Evolutionary conservation across 441 rosid species (phyloP), one percentile per base, ranked within the genome.

Genomic region (Rhodomyrtus psidioides): DNA sequence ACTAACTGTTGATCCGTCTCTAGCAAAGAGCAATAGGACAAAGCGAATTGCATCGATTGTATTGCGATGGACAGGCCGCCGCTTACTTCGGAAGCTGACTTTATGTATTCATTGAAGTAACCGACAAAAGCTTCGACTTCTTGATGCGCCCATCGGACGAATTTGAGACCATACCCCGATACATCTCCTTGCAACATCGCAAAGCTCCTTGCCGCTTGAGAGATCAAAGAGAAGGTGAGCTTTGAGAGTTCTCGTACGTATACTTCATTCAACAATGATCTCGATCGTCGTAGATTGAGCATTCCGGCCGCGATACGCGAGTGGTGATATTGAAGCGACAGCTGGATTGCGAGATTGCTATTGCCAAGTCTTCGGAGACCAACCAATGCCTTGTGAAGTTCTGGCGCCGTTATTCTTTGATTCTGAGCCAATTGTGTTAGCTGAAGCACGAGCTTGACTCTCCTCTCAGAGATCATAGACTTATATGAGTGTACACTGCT

Each of bases 181-280:
- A 90, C 86, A 82, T 92, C 94, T 86, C 95, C 94, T 74, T 87
- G 86, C 82, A 94, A 86, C 94, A 90, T 87, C 54, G 56, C 87
- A 87, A 90, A 93, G 88, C 94, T 91, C 89, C 87, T 90, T 83
- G 94, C 94, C 59, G 95, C 94, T 90, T 93, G 96, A 86, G 93
- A 93, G 86, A 94, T 91, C 91, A 89, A 83, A 70, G 95, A 93
- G 87, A 93, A 94, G 14, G 93, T 89, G 58, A 92, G 89, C 87
- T 89, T 94, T 0, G 93, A 88, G 56, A 94, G 92, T 86, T 93
- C 93, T 86, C 87, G 90, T 55, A 89, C 86, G 85, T 89, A 94
- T 54, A 89, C n/a, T 44, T 87, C 89, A 74, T 89, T 88, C 51
- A 85, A 74, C 70, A 88, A 84, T 0, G 90, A 85, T 51, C 90